These are phyloP conservation scores for Aspergillus alliaceus DNA, from an alignment of 2,329 filamentous ascomycete species.

Conservation along the genomic window DNA sequence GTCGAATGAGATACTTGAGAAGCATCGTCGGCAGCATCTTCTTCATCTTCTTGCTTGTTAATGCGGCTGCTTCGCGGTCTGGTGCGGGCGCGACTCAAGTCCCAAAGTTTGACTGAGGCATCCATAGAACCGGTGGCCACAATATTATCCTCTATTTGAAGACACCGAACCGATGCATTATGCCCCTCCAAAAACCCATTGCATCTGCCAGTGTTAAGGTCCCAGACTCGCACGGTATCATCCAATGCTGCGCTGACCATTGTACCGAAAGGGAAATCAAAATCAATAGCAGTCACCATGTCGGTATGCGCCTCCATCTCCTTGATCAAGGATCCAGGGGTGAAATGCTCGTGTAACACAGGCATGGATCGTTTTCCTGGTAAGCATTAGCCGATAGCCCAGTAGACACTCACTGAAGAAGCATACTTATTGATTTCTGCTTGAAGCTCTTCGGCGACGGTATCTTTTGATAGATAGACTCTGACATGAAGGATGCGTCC, in stretches of 20 bases:
- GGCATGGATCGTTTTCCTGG: slow-evolving; percentile 74
- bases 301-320: slow-evolving; percentile 89
- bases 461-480: slow-evolving; percentile 94
- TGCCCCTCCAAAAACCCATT: slow-evolving; percentile 92
- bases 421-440: slow-evolving; percentile 44
- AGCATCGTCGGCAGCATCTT: slow-evolving; percentile 33
- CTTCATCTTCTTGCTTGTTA: slow-evolving; percentile 50
- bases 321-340: slow-evolving; percentile 82
- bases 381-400: slow-evolving; percentile 38
- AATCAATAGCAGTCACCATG: slow-evolving; percentile 85
- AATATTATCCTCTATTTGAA: slow-evolving; percentile 95
- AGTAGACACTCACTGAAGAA: neutral
- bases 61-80: slow-evolving; percentile 62
- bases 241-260: slow-evolving; percentile 91
- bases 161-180: slow-evolving; percentile 84
- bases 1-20: slow-evolving; percentile 65
- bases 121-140: slow-evolving; percentile 93
- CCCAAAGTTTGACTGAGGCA: slow-evolving; percentile 92
- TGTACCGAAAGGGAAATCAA: slow-evolving; percentile 95
- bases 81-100: slow-evolving; percentile 84
- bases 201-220: slow-evolving; percentile 88
- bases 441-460: slow-evolving; percentile 61
- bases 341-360: slow-evolving; percentile 91
- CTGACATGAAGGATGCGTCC: slow-evolving; percentile 82
- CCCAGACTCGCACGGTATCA: slow-evolving; percentile 94